Evolutionary conservation across 2,329 filamentous ascomycete species (phyloP), one percentile per base, ranked within the genome.

Genomic region (Aspergillus oerlinghausenensis): DNA sequence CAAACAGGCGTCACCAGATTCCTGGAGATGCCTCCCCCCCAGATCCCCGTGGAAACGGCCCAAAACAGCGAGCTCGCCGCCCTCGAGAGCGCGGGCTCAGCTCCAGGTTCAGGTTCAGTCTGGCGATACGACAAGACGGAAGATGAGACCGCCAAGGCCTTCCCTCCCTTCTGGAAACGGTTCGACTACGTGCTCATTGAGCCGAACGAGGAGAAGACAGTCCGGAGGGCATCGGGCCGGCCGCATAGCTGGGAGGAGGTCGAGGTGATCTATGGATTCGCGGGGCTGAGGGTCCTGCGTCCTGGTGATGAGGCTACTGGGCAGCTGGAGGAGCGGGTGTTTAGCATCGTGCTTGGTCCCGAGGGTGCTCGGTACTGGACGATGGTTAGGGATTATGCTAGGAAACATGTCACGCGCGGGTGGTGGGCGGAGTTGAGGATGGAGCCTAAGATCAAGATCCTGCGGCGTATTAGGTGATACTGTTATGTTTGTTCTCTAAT

Each of bases 1-100:
- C 85, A 87, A 65, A 86, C 84, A 2, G 84, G 84, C 49, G 79
- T 86, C 14, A 86, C 84, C 0, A 78, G 82, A 0, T 87, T 87
- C 64, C 72, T 84, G 8, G 78, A 84, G 64, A 63, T 71, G 23
- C 67, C 72, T 3, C 52, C 56, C 32, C 67, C 17, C 8, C 50
- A 56, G 45, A 65, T 9, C 10, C 40, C n/a, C n/a, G 25, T 7
- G 6, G 6, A 26, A 6, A 50, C 21, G 25, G 11, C 8, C 21
- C 32, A 56, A 21, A 35, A 65, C 45, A 60, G 62, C 1, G 40
- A 52, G 21, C 58, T 60, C 38, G 57, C 66, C 4, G 14, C 52
- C 11, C 40, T 65, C 4, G 57, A 61, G 1, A 57, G 55, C 7
- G 65, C 61, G n/a, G 54, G 25, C 6, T 26, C 25, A 26, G 5